Evolutionary conservation across 2,329 filamentous ascomycete species (phyloP).

Genomic region (Coniochaeta sp.): DNA sequence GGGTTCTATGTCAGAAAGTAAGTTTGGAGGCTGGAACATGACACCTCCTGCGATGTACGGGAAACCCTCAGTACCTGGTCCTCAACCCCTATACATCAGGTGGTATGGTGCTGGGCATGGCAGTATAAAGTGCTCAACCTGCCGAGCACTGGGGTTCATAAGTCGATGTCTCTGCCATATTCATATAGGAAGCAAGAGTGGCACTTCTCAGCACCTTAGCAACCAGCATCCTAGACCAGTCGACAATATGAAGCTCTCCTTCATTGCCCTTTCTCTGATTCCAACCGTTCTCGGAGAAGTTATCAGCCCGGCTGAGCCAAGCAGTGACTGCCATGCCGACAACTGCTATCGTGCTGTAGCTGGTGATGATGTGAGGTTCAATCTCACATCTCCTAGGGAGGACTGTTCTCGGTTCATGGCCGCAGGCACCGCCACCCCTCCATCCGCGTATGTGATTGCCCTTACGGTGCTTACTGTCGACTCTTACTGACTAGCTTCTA

Average conservation of each 20-base stretch:
- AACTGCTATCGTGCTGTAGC: not conserved
- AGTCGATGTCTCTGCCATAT: not conserved
- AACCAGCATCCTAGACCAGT: not conserved
- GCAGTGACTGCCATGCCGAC: not conserved
- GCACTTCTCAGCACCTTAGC: not conserved
- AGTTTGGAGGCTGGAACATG: not conserved
- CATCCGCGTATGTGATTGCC: not conserved
- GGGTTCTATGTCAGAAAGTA: not conserved
- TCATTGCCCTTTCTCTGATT: not conserved
- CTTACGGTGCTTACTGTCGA: not conserved
- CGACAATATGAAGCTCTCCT: not conserved
- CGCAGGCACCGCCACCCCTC: not conserved
- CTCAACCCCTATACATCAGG: not conserved
- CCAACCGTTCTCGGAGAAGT: not conserved
- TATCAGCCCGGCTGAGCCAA: not conserved
- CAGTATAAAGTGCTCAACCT: not conserved
- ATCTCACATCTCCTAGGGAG: not conserved
- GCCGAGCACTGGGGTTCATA: not conserved
- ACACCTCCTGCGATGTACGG: not conserved
- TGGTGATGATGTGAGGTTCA: not conserved
- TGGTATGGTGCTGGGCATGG: not conserved
- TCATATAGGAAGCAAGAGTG: not conserved
- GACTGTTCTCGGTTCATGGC: not conserved
- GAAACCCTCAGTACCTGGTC: not conserved
- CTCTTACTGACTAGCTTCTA: not conserved